Evolutionary conservation across 176 grass and related monocot genomes (phyloP).

Genomic region (Avena sativa): DNA sequence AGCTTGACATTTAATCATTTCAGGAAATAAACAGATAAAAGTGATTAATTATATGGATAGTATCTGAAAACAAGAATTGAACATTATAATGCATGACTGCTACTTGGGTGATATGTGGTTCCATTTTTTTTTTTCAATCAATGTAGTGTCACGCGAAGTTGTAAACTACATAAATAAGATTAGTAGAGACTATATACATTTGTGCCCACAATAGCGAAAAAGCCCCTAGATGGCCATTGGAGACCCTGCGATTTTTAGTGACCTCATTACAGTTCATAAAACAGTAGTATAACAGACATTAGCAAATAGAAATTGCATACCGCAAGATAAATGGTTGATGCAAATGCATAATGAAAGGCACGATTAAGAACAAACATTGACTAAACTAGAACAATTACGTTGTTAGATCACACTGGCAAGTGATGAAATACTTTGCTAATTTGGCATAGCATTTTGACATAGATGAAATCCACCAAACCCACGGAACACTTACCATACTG

Average conservation of each 20-base stretch:
- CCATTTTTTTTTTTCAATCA: not conserved
- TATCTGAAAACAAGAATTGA: conserved; percentile 2
- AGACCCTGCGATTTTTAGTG: not conserved
- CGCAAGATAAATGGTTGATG: not conserved
- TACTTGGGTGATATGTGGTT: not conserved
- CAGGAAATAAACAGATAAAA: not conserved
- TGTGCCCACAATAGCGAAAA: not conserved
- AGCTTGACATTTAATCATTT: not conserved
- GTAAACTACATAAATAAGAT: not conserved
- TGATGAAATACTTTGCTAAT: not conserved
- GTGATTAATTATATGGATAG: not conserved
- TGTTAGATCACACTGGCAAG: not conserved
- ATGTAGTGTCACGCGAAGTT: not conserved
- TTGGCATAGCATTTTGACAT: conserved; percentile 74
- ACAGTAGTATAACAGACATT: not conserved
- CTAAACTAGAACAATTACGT: not conserved
- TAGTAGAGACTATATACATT: not conserved
- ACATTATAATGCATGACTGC: not conserved
- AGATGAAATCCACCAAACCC: conserved; percentile 73
- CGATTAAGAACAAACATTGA: not conserved
- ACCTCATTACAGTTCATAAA: not conserved
- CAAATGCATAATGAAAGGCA: not conserved
- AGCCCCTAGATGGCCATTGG: not conserved
- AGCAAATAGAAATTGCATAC: not conserved
- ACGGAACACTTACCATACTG: conserved; percentile 61